A percentile compares a stretch with the other conserved stretches of the same genome.
These are phyloP conservation scores for Leishmania lainsoni DNA, from an alignment of 208 protist genomes.

Conservation along the genomic window DNA sequence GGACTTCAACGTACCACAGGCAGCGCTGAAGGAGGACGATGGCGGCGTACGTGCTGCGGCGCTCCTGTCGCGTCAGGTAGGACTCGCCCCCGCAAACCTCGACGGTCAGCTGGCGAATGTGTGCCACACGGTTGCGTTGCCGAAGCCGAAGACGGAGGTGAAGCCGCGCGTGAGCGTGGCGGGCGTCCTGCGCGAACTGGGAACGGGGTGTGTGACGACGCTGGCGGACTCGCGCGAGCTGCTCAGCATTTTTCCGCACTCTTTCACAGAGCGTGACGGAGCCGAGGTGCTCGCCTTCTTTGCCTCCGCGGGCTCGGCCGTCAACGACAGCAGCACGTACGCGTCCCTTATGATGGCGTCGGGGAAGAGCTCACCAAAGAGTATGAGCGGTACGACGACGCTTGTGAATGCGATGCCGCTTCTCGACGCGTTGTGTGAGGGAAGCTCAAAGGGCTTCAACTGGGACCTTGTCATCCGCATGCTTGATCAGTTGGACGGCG, in stretches of 20 bases:
- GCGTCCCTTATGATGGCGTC: conserved; percentile 69
- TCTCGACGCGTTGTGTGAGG: conserved; percentile 68
- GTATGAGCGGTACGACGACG: conserved; percentile 52
- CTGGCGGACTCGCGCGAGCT: conserved; percentile 78
- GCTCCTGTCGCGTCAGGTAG: conserved; percentile 71
- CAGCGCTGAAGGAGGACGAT: conserved; percentile 63
- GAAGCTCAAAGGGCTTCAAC: conserved; percentile 46
- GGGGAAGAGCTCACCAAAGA: conserved; percentile 58
- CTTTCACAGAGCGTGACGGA: conserved; percentile 78
- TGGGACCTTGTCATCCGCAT: conserved; percentile 79
- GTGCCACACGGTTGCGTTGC: conserved; percentile 23
- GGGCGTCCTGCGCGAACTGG: conserved; percentile 79
- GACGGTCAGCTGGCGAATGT: conserved; percentile 47
- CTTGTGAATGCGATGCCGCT: conserved; percentile 79
- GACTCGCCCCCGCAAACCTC: conserved; percentile 37
- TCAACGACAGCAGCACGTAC: conserved; percentile 78
- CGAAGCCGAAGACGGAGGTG: conserved; percentile 29
- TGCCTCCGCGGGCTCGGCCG: conserved; percentile 66
- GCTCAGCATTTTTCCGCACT: conserved; percentile 76
- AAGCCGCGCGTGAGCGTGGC: conserved; percentile 70
- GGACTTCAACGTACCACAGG: conserved; percentile 52
- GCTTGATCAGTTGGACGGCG: conserved; percentile 71
- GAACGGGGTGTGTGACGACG: conserved; percentile 84
- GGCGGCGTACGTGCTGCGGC: conserved; percentile 48
- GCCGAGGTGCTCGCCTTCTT: conserved; percentile 89